phyloP scores from a whole-genome alignment of 2,329 filamentous ascomycete species.

The Myriosclerotinia curreyana region DNA sequence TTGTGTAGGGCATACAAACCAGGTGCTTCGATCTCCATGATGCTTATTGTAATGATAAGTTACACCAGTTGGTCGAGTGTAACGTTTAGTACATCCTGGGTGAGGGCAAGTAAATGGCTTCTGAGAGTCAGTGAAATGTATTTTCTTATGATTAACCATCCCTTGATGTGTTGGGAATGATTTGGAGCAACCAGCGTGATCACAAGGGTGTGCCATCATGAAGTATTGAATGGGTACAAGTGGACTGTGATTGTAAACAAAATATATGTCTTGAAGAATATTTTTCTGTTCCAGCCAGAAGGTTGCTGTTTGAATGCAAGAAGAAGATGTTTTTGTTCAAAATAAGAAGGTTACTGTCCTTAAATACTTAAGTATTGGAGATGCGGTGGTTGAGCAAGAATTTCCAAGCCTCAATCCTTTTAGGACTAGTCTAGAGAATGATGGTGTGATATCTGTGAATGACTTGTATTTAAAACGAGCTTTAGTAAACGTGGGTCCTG shows the following conservation, averaged over 20 bases:
- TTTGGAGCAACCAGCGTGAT: neutral
- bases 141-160: neutral
- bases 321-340: too few relatives aligned
- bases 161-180: neutral
- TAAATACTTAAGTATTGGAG: neutral
- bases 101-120: neutral
- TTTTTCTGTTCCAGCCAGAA: too few relatives aligned
- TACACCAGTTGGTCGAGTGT: neutral
- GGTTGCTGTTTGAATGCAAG: too few relatives aligned
- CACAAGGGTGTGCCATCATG: too few relatives aligned
- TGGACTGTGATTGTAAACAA: too few relatives aligned
- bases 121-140: neutral
- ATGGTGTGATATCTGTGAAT: neutral
- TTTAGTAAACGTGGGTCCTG: neutral
- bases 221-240: too few relatives aligned
- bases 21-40: too few relatives aligned
- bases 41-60: too few relatives aligned
- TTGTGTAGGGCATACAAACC: too few relatives aligned
- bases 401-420: neutral
- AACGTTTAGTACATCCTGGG: neutral
- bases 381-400: neutral
- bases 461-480: neutral
- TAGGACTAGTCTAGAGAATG: neutral
- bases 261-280: too few relatives aligned
- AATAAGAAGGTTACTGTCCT: neutral